Evolutionary conservation across 805 yeast species (phyloP).

Genomic region (Blastobotrys americana): DNA sequence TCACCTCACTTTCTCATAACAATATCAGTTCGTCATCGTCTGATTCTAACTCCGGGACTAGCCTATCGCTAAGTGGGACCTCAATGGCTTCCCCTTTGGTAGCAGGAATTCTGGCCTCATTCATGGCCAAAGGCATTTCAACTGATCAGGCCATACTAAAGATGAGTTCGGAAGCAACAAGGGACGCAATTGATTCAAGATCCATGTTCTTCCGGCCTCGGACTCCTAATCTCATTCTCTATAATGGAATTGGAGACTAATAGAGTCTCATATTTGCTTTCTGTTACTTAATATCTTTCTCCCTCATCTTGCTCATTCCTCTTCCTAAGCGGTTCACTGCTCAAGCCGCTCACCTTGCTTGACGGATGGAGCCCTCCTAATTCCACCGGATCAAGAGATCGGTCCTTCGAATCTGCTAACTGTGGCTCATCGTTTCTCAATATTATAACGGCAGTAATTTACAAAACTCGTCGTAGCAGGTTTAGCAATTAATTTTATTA

Average conservation of each 20-base stretch:
- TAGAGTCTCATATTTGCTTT: no score
- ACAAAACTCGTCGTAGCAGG: no score
- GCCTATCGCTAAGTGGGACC: conserved; percentile 24
- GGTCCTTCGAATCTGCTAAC: no score
- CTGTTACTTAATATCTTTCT: no score
- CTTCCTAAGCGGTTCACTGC: no score
- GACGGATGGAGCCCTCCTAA: no score
- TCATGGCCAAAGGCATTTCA: conserved; percentile 27
- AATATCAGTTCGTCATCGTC: background rate
- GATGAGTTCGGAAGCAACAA: conserved; percentile 19
- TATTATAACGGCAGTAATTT: no score
- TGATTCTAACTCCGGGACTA: conserved; percentile 12
- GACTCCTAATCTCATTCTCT: conserved; percentile 24
- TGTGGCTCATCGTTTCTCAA: no score
- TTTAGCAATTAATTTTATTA: no score
- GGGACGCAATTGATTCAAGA: conserved; percentile 24
- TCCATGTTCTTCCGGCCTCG: conserved; percentile 23
- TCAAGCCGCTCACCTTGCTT: no score
- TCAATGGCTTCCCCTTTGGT: conserved; percentile 29
- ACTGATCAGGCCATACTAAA: conserved; percentile 21
- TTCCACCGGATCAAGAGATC: no score
- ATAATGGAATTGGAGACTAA: conserved; percentile 14
- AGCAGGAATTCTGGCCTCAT: conserved; percentile 25
- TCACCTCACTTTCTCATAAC: conserved; percentile 33
- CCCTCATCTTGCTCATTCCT: no score